Evolutionary conservation across 2,329 filamentous ascomycete species (phyloP), one percentile per base, ranked within the genome.

Genomic region (Verticillium isaacii): DNA sequence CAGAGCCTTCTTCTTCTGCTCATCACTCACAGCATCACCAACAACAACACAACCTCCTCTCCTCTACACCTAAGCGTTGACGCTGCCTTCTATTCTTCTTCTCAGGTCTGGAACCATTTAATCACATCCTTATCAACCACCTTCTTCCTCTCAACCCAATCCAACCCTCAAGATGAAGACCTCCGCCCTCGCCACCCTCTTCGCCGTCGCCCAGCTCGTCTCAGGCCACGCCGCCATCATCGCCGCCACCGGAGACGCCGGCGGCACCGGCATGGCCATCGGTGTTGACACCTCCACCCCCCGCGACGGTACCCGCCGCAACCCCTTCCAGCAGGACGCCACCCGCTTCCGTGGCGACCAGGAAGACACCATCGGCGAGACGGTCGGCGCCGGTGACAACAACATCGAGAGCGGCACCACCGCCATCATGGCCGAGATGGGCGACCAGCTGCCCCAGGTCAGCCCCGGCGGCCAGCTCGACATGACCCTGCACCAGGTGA

Each of bases 261-360:
- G 86, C 57, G 85, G 86, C 64, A 73, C 74, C 9, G 85, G 84
- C 67, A 80, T 78, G 75, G 78, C 74, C n/a, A 73, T 82, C 3
- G 78, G 77, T 61, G 70, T 89, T 63, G 80, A 83, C 70, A 76
- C 80, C 56, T 68, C 67, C 66, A 88, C 85, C 60, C 85, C 86
- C 41, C 85, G 86, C 64, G 85, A 87, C 65, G 86, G 85, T 45
- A 87, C 85, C 23, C 72, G 75, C 9, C 80, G 85, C 64, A 74
- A 79, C 55, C 86, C 86, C 57, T 88, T 88, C 78, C 86, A 89
- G 75, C 80, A 82, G 64, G 87, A 89, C 66, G 79, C 80, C 56
- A 89, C 86, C 58, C 83, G 85, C 63, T 89, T 89, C 81, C 75
- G 77, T 58, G 84, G 83, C 41, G 75, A 74, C 55, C 71, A 78